Percentiles rank a stretch among this genome's conserved stretches.
Conservation (phyloP, 2,329 filamentous ascomycete species). For the Raffaelea deltoideospora region DNA sequence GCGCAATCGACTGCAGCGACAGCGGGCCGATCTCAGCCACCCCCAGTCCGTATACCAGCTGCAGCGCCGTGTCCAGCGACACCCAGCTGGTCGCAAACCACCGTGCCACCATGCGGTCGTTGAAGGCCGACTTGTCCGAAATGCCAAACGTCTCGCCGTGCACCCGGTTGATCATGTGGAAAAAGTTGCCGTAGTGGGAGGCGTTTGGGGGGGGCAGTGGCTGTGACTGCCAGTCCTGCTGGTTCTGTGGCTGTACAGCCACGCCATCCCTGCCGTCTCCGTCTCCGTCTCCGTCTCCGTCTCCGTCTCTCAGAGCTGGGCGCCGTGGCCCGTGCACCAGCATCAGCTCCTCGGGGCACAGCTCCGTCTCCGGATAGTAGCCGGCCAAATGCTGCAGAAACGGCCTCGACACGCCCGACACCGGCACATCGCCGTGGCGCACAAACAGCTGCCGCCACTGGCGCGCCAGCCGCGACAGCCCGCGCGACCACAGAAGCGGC, state of each 20-base stretch:
- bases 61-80: constrained; percentile 56
- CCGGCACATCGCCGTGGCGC: constrained; percentile 25
- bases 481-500: constrained; percentile 33
- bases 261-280: too few species aligned
- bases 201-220: too few species aligned
- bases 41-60: constrained; percentile 54
- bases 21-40: constrained; percentile 58
- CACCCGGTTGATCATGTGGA: constrained; percentile 14
- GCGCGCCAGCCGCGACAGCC: constrained; percentile 26
- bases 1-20: constrained; percentile 62
- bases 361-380: constrained; percentile 26
- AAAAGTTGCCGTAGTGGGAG: too few species aligned
- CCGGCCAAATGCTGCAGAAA: constrained; percentile 32
- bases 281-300: too few species aligned
- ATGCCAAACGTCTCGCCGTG: constrained; percentile 24
- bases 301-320: too few species aligned
- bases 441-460: constrained; percentile 31
- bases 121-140: constrained; percentile 34
- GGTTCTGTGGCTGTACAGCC: too few species aligned
- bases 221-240: too few species aligned
- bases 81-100: constrained; percentile 64
- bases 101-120: constrained; percentile 59
- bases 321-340: too few species aligned
- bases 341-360: constrained; percentile 25
- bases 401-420: constrained; percentile 22